Percentiles rank a stretch among this genome's conserved stretches.
Conservation (phyloP, 1,284 basidiomycete species). For the Rhodotorula sp. region DNA sequence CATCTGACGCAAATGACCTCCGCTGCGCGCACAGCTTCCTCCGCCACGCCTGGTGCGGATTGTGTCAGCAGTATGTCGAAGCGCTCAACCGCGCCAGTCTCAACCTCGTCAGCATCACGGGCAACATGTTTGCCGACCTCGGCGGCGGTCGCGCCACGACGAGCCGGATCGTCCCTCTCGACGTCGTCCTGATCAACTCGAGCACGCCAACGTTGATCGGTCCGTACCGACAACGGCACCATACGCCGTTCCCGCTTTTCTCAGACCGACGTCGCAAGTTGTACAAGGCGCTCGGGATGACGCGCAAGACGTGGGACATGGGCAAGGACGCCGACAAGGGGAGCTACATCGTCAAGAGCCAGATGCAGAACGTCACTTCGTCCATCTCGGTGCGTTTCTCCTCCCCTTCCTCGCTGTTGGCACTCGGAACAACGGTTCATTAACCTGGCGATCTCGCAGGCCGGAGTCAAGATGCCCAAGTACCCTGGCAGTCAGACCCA, state of each 20-base stretch:
- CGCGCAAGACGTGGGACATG: conserved; percentile 25
- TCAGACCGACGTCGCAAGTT: conserved; percentile 21
- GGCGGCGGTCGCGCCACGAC: background rate
- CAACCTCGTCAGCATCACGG: conserved; percentile 12
- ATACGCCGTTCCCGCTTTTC: conserved; percentile 38
- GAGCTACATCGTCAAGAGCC: conserved; percentile 29
- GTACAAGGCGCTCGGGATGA: conserved; percentile 41
- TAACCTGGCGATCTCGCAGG: background rate
- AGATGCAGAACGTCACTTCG: conserved; percentile 25
- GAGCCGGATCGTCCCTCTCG: conserved; percentile 24
- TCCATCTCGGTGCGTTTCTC: conserved; percentile 20
- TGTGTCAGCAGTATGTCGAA: conserved; percentile 30
- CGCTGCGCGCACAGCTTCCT: background rate
- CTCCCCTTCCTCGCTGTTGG: background rate
- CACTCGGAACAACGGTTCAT: too few relatives aligned
- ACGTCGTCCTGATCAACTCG: conserved; percentile 38
- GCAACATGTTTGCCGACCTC: background rate
- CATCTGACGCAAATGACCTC: too few relatives aligned
- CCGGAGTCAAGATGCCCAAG: conserved; percentile 26
- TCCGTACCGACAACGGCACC: conserved; percentile 27
- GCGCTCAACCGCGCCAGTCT: conserved; percentile 13
- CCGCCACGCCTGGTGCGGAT: conserved; percentile 30
- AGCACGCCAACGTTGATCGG: conserved; percentile 31
- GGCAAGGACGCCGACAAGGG: conserved; percentile 38
- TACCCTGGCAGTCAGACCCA: conserved; percentile 37